A percentile compares a stretch with the other conserved stretches of the same genome.
phyloP scores from a whole-genome alignment of 2,329 filamentous ascomycete genomes.

The Lasiodiplodia gonubiensis region DNA sequence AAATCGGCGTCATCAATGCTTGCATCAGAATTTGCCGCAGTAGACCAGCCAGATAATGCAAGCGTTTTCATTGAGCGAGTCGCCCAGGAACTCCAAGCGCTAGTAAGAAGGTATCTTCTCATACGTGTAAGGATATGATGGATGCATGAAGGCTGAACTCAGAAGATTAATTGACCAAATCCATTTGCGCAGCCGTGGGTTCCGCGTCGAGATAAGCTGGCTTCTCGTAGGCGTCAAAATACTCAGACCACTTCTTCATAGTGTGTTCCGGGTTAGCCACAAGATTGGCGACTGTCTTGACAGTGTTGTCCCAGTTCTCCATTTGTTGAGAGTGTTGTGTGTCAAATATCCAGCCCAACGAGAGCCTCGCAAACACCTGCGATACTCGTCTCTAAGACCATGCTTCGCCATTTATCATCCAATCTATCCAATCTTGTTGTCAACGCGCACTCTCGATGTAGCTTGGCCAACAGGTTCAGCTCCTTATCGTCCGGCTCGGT shows the following conservation, averaged over 20 bases:
- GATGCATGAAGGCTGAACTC: constrained; percentile 85
- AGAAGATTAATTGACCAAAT: constrained; percentile 76
- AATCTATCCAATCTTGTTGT: constrained; percentile 50
- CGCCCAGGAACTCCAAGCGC: constrained; percentile 88
- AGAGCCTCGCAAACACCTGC: constrained; percentile 94
- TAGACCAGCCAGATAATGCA: constrained; percentile 84
- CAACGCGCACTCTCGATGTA: no score
- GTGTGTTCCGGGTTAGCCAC: constrained; percentile 72
- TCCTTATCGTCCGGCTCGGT: no score
- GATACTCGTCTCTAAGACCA: constrained; percentile 78
- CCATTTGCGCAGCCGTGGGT: constrained; percentile 69
- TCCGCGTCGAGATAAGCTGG: constrained; percentile 72
- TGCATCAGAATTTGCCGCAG: no score
- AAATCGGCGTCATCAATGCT: no score
- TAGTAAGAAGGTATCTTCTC: constrained; percentile 88
- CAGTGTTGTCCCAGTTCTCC: constrained; percentile 64
- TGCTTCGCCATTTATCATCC: constrained; percentile 63
- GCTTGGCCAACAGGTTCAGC: no score
- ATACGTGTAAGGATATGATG: constrained; percentile 76
- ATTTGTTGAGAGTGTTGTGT: constrained; percentile 52
- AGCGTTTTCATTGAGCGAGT: constrained; percentile 84
- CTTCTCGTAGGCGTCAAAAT: constrained; percentile 69
- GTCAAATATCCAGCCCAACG: constrained; percentile 81
- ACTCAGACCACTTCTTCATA: constrained; percentile 74
- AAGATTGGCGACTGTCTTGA: constrained; percentile 70